Evolutionary conservation across 768 basidiomycete species (phyloP).

Genomic region (Lactarius vividus): DNA sequence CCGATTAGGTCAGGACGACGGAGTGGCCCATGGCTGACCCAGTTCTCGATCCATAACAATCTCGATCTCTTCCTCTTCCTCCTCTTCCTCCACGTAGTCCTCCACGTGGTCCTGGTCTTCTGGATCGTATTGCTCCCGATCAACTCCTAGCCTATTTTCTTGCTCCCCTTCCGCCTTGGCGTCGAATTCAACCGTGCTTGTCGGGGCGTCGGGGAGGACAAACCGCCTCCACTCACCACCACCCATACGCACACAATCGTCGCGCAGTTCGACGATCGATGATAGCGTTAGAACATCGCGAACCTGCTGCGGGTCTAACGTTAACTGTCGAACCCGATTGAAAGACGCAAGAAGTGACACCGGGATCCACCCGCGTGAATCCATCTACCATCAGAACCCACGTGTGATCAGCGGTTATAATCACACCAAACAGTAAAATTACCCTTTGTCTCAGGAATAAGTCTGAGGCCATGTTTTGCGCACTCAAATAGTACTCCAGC

Average conservation of each 20-base stretch:
- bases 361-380: constrained; percentile 82
- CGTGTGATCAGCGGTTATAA: constrained; percentile 11
- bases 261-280: constrained; percentile 63
- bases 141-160: neutral
- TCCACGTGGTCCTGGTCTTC: constrained; percentile 30
- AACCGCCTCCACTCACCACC: constrained; percentile 57
- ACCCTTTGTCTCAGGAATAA: constrained; percentile 77
- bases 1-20: constrained; percentile 11
- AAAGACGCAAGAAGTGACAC: constrained; percentile 82
- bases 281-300: constrained; percentile 69
- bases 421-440: constrained; percentile 6
- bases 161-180: neutral
- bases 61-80: constrained; percentile 76
- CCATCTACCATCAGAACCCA: constrained; percentile 60
- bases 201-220: constrained; percentile 59
- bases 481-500: constrained; percentile 89
- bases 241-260: constrained; percentile 66
- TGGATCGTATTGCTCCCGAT: neutral
- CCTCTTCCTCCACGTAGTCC: constrained; percentile 47
- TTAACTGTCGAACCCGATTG: constrained; percentile 74
- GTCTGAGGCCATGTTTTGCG: constrained; percentile 88
- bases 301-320: constrained; percentile 56
- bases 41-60: constrained; percentile 59
- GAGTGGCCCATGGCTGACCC: constrained; percentile 22
- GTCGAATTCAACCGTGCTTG: constrained; percentile 43